A percentile compares a stretch with the other conserved stretches of the same genome.
Evolutionary conservation across 2,329 filamentous ascomycete species (phyloP).

Genomic region (Nothomitra cinnamomea): DNA sequence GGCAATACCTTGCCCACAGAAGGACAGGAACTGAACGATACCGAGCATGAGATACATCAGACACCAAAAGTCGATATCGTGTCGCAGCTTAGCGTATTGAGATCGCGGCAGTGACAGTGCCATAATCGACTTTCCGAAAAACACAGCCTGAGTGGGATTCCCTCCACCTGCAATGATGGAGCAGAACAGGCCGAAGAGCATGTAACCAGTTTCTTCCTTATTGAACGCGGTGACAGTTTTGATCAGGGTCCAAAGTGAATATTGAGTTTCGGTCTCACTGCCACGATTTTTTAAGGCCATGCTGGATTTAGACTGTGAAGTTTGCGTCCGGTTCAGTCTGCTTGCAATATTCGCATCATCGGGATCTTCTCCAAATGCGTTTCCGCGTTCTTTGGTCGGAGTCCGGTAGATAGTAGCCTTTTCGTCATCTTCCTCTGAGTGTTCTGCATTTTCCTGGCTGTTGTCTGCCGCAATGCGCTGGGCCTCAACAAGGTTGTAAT

Average conservation of each 20-base stretch:
- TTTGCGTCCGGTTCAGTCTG: conserved; percentile 36
- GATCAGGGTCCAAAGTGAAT: conserved; percentile 59
- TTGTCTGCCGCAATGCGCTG: conserved; percentile 55
- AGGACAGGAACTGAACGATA: conserved; percentile 53
- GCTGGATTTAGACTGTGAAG: conserved; percentile 46
- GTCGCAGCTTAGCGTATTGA: conserved; percentile 40
- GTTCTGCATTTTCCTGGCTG: conserved; percentile 22
- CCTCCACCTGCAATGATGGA: conserved; percentile 64
- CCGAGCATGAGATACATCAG: conserved; percentile 80
- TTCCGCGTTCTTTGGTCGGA: conserved; percentile 16
- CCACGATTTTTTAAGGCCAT: conserved; percentile 41
- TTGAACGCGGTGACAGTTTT: conserved; percentile 73
- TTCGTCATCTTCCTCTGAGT: conserved; percentile 19
- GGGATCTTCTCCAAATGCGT: conserved; percentile 31
- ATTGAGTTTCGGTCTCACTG: conserved; percentile 33
- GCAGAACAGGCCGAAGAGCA: conserved; percentile 57
- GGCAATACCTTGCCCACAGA: conserved; percentile 48
- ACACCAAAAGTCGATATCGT: conserved; percentile 70
- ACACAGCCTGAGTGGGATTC: conserved; percentile 59
- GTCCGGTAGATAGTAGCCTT: conserved; percentile 20
- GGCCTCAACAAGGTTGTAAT: conserved; percentile 72
- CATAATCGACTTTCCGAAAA: conserved; percentile 79
- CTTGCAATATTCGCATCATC: conserved; percentile 41
- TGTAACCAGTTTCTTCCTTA: conserved; percentile 48
- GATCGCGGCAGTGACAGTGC: conserved; percentile 41